Evolutionary conservation across 495 filamentous ascomycete genomes (phyloP).

Genomic region (Acidomyces sp.): DNA sequence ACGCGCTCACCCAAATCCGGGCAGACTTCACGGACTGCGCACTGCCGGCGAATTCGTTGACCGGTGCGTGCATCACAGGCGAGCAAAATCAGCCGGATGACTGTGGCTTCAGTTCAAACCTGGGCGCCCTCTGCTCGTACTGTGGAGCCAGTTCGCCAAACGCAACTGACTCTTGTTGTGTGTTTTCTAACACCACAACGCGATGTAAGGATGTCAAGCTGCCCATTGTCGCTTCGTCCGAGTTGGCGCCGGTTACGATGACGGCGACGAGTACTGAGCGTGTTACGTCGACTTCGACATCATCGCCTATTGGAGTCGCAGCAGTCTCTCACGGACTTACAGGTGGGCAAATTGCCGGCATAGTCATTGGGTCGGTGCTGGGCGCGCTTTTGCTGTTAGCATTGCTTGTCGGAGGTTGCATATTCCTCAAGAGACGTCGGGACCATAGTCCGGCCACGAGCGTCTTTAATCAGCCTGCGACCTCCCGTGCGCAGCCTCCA

Average conservation of each 20-base stretch:
- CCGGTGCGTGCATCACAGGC: constrained; percentile 59
- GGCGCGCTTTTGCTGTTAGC: constrained; percentile 54
- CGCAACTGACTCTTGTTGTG: constrained; percentile 90
- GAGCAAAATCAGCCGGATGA: constrained; percentile 69
- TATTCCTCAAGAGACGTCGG: constrained; percentile 41
- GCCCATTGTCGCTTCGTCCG: constrained; percentile 52
- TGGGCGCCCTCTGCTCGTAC: constrained; percentile 73
- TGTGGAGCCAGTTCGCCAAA: constrained; percentile 73
- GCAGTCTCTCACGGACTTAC: constrained; percentile 43
- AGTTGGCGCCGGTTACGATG: constrained; percentile 34
- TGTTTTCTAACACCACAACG: constrained; percentile 55
- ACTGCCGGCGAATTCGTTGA: constrained; percentile 64
- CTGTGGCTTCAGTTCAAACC: constrained; percentile 75
- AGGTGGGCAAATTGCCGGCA: constrained; percentile 77
- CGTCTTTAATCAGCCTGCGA: constrained; percentile 77
- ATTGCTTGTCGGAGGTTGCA: constrained; percentile 45
- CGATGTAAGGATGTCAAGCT: constrained; percentile 62
- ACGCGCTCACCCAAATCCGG: constrained; percentile 64
- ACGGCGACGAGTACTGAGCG: constrained; percentile 25
- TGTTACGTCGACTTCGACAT: constrained; percentile 29
- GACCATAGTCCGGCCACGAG: constrained; percentile 45
- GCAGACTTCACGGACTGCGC: constrained; percentile 89
- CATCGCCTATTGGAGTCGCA: constrained; percentile 30
- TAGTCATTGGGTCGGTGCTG: constrained; percentile 69
- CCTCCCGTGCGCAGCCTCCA: constrained; percentile 38